Base-by-base conservation (phyloP, 371 early-diverging fungal species). In the Apophysomyces trapeziformis region DNA sequence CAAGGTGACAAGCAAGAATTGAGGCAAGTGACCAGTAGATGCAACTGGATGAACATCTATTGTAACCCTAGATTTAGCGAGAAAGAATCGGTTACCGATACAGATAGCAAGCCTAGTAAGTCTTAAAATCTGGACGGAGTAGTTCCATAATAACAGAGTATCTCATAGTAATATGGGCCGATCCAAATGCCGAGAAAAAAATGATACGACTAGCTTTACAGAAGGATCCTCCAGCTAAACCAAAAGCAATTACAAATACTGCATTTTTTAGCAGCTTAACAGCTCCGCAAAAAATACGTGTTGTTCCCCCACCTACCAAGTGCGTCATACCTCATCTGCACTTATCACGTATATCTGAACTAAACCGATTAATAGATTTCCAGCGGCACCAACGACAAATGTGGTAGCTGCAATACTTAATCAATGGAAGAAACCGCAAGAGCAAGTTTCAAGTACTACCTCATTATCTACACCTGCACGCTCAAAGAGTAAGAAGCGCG, bases 171-270 rank as follows among this genome's bases (percentile, higher is more conserved):
- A 13, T 43, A 0, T 14, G 57, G 7, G 14, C 39, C 26, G 58
- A 63, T 2, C 18, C 45, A 7, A 18, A 38, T 43, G 47, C 13
- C 26, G 35, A 57, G 32, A 68, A 63, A 26, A 41, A 61, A n/a
- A 4, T 44, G 26, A 41, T 67, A 8, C 60, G 45, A 44, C 44
- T 73, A 11, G 73, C 68, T n/a, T 67, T 73, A 54, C 65, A 69
- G 62, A 73, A 73, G 41, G 73, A 73, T 18, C 70, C 73, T 32
- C 73, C 73, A 1, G 16, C 54, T 0, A 66, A 44, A 56, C 62
- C 73, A 58, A 69, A 64, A 45, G 69, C 69, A 1, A 66, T 68
- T 12, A 43, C 57, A 5, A 66, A 72, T 61, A 56, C 57, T 7
- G 39, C 54, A 8, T 64, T 64, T 43, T 64, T 64, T 32, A 57